phyloP scores from a whole-genome alignment of 495 filamentous ascomycete genomes.

The Xylaria sp. region DNA sequence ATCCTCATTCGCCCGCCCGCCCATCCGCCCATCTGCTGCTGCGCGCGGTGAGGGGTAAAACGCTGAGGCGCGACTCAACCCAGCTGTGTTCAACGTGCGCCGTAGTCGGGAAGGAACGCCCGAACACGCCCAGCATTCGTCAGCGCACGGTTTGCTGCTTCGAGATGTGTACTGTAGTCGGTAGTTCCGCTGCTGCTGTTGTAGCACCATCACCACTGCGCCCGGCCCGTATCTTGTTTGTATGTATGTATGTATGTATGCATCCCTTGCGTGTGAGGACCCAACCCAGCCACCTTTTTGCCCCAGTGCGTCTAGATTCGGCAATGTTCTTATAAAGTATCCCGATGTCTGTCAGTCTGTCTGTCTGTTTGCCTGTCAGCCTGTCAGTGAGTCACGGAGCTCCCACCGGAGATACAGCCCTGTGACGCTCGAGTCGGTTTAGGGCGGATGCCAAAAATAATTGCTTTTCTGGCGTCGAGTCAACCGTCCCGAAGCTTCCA shows the following conservation, averaged over 20 bases:
- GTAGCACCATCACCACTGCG: slow-evolving; percentile 54
- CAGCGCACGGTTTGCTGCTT: slow-evolving; percentile 46
- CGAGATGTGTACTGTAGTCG: slow-evolving; percentile 47
- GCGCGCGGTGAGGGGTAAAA: slow-evolving; percentile 46
- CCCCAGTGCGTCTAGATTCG: slow-evolving; percentile 46
- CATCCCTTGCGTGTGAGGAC: slow-evolving; percentile 46
- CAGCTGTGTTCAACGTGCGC: slow-evolving; percentile 51
- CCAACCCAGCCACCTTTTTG: slow-evolving; percentile 45
- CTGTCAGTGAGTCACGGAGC: too few relatives aligned
- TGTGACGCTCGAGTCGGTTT: slow-evolving; percentile 46
- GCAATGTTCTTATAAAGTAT: slow-evolving; percentile 48
- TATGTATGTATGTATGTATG: too few relatives aligned
- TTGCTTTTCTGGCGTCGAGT: slow-evolving; percentile 21
- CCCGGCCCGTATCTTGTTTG: slow-evolving; percentile 45
- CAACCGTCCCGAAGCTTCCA: slow-evolving; percentile 29
- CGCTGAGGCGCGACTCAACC: slow-evolving; percentile 53
- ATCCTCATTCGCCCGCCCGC: slow-evolving; percentile 43
- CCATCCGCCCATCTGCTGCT: too few relatives aligned
- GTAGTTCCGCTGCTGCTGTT: slow-evolving; percentile 46
- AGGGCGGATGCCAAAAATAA: slow-evolving; percentile 39
- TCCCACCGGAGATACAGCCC: slow-evolving; percentile 45
- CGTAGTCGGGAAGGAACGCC: slow-evolving; percentile 50
- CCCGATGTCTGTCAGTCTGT: slow-evolving; percentile 45
- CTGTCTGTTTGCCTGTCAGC: too few relatives aligned
- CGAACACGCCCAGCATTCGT: slow-evolving; percentile 48